Base-by-base conservation (phyloP, 176 grass and related monocot species). In the Phyllostachys edulis region DNA sequence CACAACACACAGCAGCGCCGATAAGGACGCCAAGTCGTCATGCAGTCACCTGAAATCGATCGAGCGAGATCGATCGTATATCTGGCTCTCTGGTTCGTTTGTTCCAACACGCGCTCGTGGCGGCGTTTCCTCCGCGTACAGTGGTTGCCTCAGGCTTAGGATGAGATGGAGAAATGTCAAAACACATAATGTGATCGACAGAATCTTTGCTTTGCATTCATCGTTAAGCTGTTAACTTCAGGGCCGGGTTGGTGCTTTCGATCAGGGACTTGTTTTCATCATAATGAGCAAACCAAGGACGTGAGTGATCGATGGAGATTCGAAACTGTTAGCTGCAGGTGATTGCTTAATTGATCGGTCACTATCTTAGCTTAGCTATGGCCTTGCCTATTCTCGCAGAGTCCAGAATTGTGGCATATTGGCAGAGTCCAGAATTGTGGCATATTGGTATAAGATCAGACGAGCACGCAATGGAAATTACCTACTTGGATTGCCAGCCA, bases 331-430 rank as follows among this genome's bases (percentile, higher is more conserved):
- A 4, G 40, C 16, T 21, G 67, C 67, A 86, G 67, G 60, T 79
- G 59, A 54, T 54, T 80, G 70, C 54, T 52, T 27, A 44, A 57
- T 32, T 36, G 77, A 63, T 26, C 54, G 54, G 77, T 81, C 77
- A 3, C 77, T 62, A 63, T 85, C 67, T 18, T 63, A 5, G 63
- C 38, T 46, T 18, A 63, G 4, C 73, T 23, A 52, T 13, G 75
- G n/a, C 56, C 55, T 72, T 44, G 44, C 32, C 39, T 57, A 44
- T 77, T 78, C 66, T 18, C 42, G 72, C 51, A 68, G 86, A 69
- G 6, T 77, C 63, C 41, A 16, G 7, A 47, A 61, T 42, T 8
- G 8, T 5, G 62, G 62, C 62, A 61, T 17, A 41, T 61, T 82
- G 86, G 65, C 51, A 68, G 86, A 69, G 6, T 77, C 63, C 41